Evolutionary conservation across 139 green algal species (phyloP).

Genomic region (Micractinium sp.): DNA sequence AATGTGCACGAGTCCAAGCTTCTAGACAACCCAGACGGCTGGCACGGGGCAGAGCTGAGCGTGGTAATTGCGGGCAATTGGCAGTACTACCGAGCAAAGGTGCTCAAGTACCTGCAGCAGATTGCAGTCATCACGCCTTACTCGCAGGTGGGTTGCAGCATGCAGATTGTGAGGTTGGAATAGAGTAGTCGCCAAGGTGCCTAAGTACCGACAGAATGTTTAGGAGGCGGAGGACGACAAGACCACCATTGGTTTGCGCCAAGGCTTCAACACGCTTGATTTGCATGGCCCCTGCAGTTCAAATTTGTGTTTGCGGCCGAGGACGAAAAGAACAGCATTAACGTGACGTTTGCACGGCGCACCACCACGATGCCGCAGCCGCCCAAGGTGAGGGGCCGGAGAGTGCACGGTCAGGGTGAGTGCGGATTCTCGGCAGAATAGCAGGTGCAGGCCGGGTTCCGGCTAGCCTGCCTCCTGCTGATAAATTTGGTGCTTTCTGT

Average conservation of each 20-base stretch:
- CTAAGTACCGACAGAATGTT: background rate
- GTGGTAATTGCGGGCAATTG: constrained; percentile 95
- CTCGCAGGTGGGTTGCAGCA: constrained; percentile 52
- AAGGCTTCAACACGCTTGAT: background rate
- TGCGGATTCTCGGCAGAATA: too few species aligned
- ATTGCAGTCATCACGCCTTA: constrained; percentile 98
- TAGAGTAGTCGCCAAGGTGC: too few species aligned
- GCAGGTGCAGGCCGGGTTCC: too few species aligned
- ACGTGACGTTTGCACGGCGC: constrained; percentile 82
- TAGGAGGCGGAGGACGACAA: too few species aligned
- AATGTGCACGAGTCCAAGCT: constrained; percentile 84
- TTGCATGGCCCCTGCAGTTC: constrained; percentile 57
- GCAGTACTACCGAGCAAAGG: constrained; percentile 82
- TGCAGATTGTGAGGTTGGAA: background rate
- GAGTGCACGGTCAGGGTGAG: background rate
- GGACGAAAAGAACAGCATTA: constrained; percentile 71
- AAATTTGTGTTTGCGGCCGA: constrained; percentile 72
- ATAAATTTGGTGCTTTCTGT: too few species aligned
- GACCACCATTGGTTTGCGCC: too few species aligned
- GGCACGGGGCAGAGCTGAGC: constrained; percentile 84
- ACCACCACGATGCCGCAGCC: constrained; percentile 89
- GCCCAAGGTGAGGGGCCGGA: constrained; percentile 49
- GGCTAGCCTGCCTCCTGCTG: too few species aligned
- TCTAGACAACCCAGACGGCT: constrained; percentile 76
- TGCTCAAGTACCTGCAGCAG: constrained; percentile 91